These are phyloP conservation scores for Guillardia theta DNA, from an alignment of 78 protist species.

Conservation along the genomic window DNA sequence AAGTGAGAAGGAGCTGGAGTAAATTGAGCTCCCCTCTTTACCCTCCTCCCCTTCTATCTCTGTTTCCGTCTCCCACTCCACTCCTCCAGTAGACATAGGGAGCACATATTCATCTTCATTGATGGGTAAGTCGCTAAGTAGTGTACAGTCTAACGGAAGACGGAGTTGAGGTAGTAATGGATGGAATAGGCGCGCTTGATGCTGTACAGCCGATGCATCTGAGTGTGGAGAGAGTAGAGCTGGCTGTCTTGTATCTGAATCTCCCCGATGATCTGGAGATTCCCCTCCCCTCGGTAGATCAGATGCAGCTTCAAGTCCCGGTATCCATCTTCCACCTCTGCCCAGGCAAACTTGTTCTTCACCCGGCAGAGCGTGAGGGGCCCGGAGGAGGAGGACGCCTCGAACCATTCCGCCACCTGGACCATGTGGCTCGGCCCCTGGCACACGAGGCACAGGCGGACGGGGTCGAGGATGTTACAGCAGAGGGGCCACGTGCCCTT, in stretches of 20 bases:
- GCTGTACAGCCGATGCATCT: neutral
- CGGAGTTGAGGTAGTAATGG: no score
- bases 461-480: no score
- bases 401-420: neutral
- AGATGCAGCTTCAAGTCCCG: neutral
- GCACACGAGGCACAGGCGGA: no score
- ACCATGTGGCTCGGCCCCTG: neutral
- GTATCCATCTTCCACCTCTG: neutral
- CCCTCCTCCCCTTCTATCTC: no score
- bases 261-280: neutral
- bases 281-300: neutral
- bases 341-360: neutral
- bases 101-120: no score
- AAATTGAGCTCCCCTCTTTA: no score
- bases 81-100: no score
- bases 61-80: no score
- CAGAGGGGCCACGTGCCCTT: no score
- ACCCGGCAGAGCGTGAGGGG: neutral
- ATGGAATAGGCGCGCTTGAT: constrained; percentile 38
- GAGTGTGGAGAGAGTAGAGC: neutral
- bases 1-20: no score
- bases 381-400: neutral
- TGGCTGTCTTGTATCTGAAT: constrained; percentile 12
- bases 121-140: no score
- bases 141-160: no score